A percentile compares a stretch with the other conserved stretches of the same genome.
Conservation (phyloP, 2,329 filamentous ascomycete genomes). For the Emericellopsis cladophorae region DNA sequence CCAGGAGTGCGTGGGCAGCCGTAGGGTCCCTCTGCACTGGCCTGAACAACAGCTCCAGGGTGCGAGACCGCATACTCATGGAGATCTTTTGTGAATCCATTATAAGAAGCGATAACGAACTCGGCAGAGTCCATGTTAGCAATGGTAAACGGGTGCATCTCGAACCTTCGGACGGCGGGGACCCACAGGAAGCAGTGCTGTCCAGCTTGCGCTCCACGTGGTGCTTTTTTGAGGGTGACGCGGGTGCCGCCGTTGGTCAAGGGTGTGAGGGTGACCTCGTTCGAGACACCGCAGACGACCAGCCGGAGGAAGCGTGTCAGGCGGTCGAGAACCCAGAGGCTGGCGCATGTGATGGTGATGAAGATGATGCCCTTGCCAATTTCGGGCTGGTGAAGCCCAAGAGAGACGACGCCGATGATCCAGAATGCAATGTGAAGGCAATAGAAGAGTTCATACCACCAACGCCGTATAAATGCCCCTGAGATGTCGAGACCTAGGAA, state of each 20-base stretch:
- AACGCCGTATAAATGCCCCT: conserved; percentile 26
- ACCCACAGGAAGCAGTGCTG: conserved; percentile 55
- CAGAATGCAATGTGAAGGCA: conserved; percentile 36
- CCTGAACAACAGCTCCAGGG: conserved; percentile 32
- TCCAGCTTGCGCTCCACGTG: conserved; percentile 32
- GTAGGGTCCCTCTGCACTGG: conserved; percentile 47
- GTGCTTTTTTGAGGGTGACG: conserved; percentile 37
- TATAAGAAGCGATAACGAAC: conserved; percentile 44
- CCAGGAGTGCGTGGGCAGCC: conserved; percentile 39
- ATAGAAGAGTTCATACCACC: conserved; percentile 45
- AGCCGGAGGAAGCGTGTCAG: conserved; percentile 31
- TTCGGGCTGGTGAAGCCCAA: conserved; percentile 38
- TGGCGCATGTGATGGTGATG: conserved; percentile 26
- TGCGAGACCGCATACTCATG: conserved; percentile 35
- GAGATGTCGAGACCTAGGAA: conserved; percentile 31
- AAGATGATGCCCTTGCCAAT: conserved; percentile 26
- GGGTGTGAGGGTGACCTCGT: conserved; percentile 37
- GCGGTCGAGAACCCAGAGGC: conserved; percentile 38
- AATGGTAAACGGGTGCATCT: conserved; percentile 55
- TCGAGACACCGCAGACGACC: conserved; percentile 31
- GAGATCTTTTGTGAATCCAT: conserved; percentile 45
- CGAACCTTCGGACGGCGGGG: conserved; percentile 38
- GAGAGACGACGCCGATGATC: conserved; percentile 30
- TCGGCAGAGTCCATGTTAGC: conserved; percentile 37
- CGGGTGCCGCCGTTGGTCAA: conserved; percentile 41